Evolutionary conservation across 768 basidiomycete species (phyloP).

Genomic region (Neoboletus brunneissimus): DNA sequence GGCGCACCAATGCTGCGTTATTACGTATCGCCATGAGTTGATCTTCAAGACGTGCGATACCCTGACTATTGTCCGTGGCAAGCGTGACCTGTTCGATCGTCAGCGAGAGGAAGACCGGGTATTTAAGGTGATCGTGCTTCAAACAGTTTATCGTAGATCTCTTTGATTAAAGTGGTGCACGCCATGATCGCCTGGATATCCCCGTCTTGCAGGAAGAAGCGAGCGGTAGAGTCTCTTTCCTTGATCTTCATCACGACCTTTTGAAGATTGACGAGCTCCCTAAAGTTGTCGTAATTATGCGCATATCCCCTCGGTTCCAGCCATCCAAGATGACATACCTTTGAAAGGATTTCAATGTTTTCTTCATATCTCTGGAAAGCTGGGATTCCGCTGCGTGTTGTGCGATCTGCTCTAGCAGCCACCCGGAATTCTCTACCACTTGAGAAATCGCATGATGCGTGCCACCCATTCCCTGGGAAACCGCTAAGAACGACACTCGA

Average conservation of each 20-base stretch:
- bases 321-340: neutral
- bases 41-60: too few relatives aligned
- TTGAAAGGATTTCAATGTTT: slow-evolving; percentile 1
- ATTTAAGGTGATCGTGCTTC: too few relatives aligned
- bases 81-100: too few relatives aligned
- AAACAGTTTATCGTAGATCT: too few relatives aligned
- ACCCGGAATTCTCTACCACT: slow-evolving; percentile 14
- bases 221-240: neutral
- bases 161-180: too few relatives aligned
- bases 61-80: too few relatives aligned
- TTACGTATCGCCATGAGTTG: too few relatives aligned
- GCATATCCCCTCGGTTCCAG: too few relatives aligned
- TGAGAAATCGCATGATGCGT: slow-evolving; percentile 13
- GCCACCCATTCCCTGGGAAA: slow-evolving; percentile 10
- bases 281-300: neutral
- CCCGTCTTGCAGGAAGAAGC: slow-evolving; percentile 12
- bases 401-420: slow-evolving; percentile 11
- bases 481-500: neutral
- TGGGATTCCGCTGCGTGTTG: neutral
- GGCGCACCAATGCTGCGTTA: too few relatives aligned
- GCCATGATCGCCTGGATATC: too few relatives aligned
- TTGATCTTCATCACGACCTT: slow-evolving; percentile 6
- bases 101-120: too few relatives aligned
- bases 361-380: slow-evolving; percentile 3
- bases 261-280: slow-evolving; percentile 8